Percentiles rank a stretch among this genome's conserved stretches.
Evolutionary conservation across 139 green algal genomes (phyloP).

Genomic region (Chlorella sp.): DNA sequence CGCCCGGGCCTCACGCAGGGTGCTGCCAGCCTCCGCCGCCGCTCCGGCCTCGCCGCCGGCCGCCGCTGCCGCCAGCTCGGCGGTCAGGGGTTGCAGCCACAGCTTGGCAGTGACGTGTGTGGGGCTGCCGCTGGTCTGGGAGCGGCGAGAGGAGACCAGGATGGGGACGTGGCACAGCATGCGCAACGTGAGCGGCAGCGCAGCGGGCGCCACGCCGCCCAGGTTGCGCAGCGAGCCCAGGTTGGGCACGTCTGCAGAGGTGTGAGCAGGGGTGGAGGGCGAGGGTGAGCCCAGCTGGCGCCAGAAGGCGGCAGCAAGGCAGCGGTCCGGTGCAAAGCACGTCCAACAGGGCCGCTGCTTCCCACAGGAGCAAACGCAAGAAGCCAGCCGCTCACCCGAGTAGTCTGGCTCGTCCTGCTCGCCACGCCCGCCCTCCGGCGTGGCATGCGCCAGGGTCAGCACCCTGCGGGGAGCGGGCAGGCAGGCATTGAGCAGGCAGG

Average conservation of each 20-base stretch:
- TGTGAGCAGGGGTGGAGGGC: too few relatives aligned
- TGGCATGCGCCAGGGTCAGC: not conserved
- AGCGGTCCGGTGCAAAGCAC: too few relatives aligned
- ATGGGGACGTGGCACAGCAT: slow-evolving; percentile 47
- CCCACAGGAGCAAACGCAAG: too few relatives aligned
- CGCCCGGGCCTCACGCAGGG: not conserved
- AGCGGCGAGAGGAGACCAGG: slow-evolving; percentile 38
- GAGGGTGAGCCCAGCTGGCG: too few relatives aligned
- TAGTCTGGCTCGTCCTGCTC: slow-evolving; percentile 5
- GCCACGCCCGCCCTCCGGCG: not conserved
- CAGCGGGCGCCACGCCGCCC: slow-evolving; percentile 8
- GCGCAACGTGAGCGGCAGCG: slow-evolving; percentile 46
- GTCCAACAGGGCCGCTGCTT: too few relatives aligned
- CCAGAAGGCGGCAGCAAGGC: too few relatives aligned
- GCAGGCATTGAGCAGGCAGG: not conserved
- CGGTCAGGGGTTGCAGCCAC: slow-evolving; percentile 2
- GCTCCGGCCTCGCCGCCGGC: too few relatives aligned
- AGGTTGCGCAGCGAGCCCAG: slow-evolving; percentile 31
- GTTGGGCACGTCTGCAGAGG: slow-evolving; percentile 31
- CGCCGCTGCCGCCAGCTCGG: not conserved
- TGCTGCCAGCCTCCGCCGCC: not conserved
- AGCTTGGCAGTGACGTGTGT: slow-evolving; percentile 41
- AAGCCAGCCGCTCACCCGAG: too few relatives aligned
- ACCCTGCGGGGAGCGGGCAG: not conserved
- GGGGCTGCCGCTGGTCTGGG: slow-evolving; percentile 44